These are phyloP conservation scores for Mycogone perniciosa DNA, from an alignment of 2,329 filamentous ascomycete species.

Conservation along the genomic window DNA sequence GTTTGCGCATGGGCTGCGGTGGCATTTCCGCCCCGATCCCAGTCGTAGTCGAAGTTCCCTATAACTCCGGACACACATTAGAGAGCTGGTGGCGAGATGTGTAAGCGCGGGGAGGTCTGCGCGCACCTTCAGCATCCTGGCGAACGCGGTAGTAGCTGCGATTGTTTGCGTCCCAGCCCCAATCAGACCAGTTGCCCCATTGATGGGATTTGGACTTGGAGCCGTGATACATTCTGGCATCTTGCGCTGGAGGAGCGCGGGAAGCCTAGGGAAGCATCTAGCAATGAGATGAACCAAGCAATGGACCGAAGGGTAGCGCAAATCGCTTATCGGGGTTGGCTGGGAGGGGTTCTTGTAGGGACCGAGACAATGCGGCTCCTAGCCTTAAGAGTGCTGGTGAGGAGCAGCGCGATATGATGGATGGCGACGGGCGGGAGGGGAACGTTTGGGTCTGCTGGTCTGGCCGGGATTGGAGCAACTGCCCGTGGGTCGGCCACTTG, in stretches of 20 bases:
- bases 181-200: constrained; percentile 24
- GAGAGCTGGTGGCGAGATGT: constrained; percentile 5
- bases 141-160: constrained; percentile 20
- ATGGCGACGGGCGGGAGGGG: constrained; percentile 13
- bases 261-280: constrained; percentile 12
- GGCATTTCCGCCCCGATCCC: constrained; percentile 10
- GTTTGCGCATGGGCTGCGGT: constrained; percentile 12
- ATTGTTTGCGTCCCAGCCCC: constrained; percentile 18
- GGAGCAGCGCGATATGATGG: constrained; percentile 13
- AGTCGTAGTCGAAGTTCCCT: constrained; percentile 19
- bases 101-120: constrained; percentile 3
- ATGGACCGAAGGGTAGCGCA: constrained; percentile 10
- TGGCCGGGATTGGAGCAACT: constrained; percentile 14
- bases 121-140: constrained; percentile 21
- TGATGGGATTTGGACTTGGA: constrained; percentile 21
- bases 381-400: constrained; percentile 4
- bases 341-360: constrained; percentile 13
- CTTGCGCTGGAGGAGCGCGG: constrained; percentile 16
- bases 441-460: constrained; percentile 10
- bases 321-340: constrained; percentile 9
- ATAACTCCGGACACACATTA: not conserved
- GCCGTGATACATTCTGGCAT: constrained; percentile 26
- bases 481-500: constrained; percentile 12
- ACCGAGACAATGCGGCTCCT: constrained; percentile 11
- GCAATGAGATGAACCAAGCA: constrained; percentile 10